Evolutionary conservation across 2,329 filamentous ascomycete species (phyloP).

Genomic region (Claviceps digitariae): DNA sequence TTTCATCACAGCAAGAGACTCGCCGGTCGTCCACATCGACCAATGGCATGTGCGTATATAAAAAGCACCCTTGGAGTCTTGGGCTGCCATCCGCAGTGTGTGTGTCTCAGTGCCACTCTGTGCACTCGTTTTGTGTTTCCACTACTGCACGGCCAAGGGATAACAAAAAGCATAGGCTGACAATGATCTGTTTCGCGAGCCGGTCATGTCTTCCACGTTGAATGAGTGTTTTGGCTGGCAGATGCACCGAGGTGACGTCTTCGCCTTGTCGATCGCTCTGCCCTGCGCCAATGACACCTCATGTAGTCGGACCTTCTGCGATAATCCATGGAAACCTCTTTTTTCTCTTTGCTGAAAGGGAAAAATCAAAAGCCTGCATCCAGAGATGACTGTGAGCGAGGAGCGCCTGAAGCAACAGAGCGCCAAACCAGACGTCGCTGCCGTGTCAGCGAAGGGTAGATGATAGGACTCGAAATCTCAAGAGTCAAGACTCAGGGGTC

Average conservation of each 20-base stretch:
- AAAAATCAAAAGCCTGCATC: neutral
- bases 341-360: neutral
- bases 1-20: neutral
- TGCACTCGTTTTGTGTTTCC: conserved; percentile 1
- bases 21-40: neutral
- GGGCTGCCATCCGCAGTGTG: neutral
- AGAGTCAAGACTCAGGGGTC: neutral
- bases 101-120: neutral
- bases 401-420: neutral
- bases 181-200: neutral
- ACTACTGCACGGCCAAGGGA: neutral
- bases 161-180: neutral
- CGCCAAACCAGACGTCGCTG: neutral
- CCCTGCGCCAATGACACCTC: neutral
- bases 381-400: neutral
- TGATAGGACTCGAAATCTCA: neutral
- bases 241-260: neutral
- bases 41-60: neutral
- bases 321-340: too few relatives aligned
- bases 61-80: neutral
- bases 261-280: neutral
- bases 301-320: neutral
- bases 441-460: too few relatives aligned
- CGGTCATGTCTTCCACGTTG: neutral
- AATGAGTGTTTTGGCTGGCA: neutral